Evolutionary conservation across 257 asterid species (phyloP).

Genomic region (Galeopsis tetrahit): DNA sequence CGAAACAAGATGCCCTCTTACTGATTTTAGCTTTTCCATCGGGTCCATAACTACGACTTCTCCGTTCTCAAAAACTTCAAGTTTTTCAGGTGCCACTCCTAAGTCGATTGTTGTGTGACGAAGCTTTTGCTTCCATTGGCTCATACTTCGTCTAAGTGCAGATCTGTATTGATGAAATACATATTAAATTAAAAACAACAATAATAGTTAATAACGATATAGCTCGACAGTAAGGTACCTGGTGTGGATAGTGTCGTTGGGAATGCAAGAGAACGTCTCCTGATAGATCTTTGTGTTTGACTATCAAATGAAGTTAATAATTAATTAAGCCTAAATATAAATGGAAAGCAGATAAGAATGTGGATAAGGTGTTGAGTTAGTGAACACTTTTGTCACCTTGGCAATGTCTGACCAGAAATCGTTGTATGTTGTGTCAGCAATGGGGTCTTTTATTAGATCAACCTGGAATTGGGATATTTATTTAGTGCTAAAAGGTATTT

Average conservation of each 20-base stretch:
- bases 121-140: slow-evolving; percentile 74
- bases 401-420: slow-evolving; percentile 78
- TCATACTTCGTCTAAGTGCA: slow-evolving; percentile 78
- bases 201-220: not conserved
- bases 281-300: slow-evolving; percentile 78
- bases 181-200: not conserved
- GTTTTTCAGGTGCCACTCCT: slow-evolving; percentile 78
- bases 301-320: slow-evolving; percentile 42
- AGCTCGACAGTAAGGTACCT: slow-evolving; percentile 49
- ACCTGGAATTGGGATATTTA: slow-evolving; percentile 49
- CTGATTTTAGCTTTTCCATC: slow-evolving; percentile 50
- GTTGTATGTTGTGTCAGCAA: slow-evolving; percentile 68
- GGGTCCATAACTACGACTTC: slow-evolving; percentile 46
- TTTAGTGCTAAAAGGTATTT: slow-evolving; percentile 12
- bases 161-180: slow-evolving; percentile 46
- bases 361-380: not conserved
- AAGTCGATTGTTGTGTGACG: slow-evolving; percentile 85
- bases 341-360: not conserved
- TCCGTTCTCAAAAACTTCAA: slow-evolving; percentile 53
- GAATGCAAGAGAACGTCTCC: slow-evolving; percentile 84
- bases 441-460: slow-evolving; percentile 69
- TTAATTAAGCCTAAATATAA: not conserved
- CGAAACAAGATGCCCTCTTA: slow-evolving; percentile 79
- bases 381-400: slow-evolving; percentile 49
- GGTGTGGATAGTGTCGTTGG: slow-evolving; percentile 80